A percentile compares a stretch with the other conserved stretches of the same genome.
Conservation (phyloP, 768 basidiomycete genomes). For the Kwoniella dejecticola region DNA sequence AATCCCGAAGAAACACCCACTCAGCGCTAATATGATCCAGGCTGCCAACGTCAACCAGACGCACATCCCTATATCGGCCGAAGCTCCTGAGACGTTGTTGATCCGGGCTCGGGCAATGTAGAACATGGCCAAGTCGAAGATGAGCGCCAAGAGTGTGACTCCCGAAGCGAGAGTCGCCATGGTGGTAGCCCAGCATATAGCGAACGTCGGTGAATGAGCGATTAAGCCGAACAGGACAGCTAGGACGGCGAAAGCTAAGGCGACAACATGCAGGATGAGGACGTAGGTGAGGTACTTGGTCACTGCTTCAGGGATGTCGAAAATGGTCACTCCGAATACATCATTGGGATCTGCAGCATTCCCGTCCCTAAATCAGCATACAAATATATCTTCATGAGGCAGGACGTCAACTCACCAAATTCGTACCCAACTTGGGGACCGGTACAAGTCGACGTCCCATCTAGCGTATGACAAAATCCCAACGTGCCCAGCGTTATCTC, state of each 20-base stretch:
- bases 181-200: constrained; percentile 58
- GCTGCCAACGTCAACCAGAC: constrained; percentile 54
- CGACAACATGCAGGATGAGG: constrained; percentile 87
- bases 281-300: constrained; percentile 96
- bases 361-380: no score
- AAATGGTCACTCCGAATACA: constrained; percentile 68
- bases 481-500: constrained; percentile 79
- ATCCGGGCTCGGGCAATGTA: constrained; percentile 85
- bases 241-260: constrained; percentile 70
- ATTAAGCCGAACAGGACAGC: constrained; percentile 80
- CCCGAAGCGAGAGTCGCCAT: constrained; percentile 68
- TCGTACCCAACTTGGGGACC: constrained; percentile 81
- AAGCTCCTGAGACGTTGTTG: constrained; percentile 69
- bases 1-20: constrained; percentile 81
- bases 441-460: constrained; percentile 65
- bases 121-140: constrained; percentile 90
- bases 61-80: constrained; percentile 71
- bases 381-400: no score
- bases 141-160: constrained; percentile 79
- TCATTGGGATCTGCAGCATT: constrained; percentile 84
- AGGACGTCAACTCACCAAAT: constrained; percentile 64
- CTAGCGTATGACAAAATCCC: constrained; percentile 70
- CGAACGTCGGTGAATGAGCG: constrained; percentile 79
- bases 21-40: constrained; percentile 60
- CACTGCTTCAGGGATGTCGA: constrained; percentile 73